Evolutionary conservation across 225 moss, liverwort and hornwort genomes (phyloP).

Genomic region (Thuidium tamariscinum): DNA sequence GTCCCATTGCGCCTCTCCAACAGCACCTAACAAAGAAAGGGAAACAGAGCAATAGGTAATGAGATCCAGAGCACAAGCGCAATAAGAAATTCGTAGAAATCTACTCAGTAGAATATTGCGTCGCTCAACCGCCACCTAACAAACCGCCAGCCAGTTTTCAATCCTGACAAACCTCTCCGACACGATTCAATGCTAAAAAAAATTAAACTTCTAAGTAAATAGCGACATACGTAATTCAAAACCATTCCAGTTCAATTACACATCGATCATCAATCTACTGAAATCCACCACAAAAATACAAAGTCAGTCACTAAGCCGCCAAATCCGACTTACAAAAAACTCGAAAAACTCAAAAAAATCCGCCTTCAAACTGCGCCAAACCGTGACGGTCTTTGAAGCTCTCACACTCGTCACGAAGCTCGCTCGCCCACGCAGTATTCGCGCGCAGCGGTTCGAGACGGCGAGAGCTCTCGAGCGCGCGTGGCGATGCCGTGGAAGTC

Average conservation of each 20-base stretch:
- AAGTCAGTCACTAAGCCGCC: background rate
- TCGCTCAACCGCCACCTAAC: background rate
- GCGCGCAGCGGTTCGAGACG: background rate
- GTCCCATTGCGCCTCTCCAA: constrained; percentile 22
- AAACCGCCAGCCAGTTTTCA: background rate
- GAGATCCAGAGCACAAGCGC: background rate
- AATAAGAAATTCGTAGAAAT: background rate
- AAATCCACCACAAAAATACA: background rate
- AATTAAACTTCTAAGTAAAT: background rate
- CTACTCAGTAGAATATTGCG: background rate
- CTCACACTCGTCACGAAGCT: background rate
- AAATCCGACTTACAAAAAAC: background rate
- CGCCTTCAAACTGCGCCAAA: background rate
- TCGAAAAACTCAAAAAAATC: background rate
- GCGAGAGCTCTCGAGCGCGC: background rate
- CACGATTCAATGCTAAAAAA: background rate
- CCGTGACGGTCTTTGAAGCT: background rate
- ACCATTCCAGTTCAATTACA: background rate
- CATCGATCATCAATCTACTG: background rate
- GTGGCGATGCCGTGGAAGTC: background rate
- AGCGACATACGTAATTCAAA: background rate
- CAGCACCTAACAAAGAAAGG: background rate
- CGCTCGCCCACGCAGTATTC: background rate
- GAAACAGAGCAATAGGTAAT: background rate
- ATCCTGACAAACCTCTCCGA: background rate